Conservation (phyloP, 371 early-diverging fungal genomes). For the Apophysomyces ossiformis region DNA sequence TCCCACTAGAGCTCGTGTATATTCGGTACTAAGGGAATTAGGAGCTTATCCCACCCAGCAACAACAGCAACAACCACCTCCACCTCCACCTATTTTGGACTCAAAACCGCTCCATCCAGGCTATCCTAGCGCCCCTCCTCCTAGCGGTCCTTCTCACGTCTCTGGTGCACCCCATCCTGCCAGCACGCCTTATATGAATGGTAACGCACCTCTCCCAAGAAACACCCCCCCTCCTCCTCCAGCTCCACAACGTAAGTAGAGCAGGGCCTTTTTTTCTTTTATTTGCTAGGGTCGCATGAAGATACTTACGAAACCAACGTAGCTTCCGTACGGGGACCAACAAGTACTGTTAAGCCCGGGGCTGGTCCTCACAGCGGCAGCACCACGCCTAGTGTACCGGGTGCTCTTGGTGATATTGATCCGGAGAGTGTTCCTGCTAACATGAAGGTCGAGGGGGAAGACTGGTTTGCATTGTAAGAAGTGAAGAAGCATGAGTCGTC, state of each 20-base stretch:
- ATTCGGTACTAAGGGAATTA: not conserved
- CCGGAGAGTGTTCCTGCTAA: slow-evolving; percentile 79
- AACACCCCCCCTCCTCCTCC: slow-evolving; percentile 38
- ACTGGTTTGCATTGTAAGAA: slow-evolving; percentile 84
- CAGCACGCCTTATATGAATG: slow-evolving; percentile 46
- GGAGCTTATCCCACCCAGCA: not conserved
- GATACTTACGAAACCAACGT: slow-evolving; percentile 11
- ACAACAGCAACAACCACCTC: slow-evolving; percentile 15
- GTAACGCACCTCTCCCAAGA: slow-evolving; percentile 43
- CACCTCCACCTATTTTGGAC: slow-evolving; percentile 31
- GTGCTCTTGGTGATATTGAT: slow-evolving; percentile 74
- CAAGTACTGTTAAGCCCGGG: slow-evolving; percentile 21
- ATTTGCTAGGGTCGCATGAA: not conserved
- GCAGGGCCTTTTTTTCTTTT: no score
- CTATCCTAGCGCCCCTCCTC: slow-evolving; percentile 10
- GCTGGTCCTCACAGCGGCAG: slow-evolving; percentile 30
- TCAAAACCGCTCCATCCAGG: slow-evolving; percentile 33
- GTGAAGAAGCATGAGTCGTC: not conserved
- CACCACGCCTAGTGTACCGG: slow-evolving; percentile 11
- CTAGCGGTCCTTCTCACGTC: slow-evolving; percentile 7
- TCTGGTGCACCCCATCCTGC: slow-evolving; percentile 36
- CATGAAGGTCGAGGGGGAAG: slow-evolving; percentile 83
- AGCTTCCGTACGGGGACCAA: slow-evolving; percentile 20
- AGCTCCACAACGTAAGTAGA: slow-evolving; percentile 16
- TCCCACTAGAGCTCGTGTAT: no score